Conservation (phyloP, 2,329 filamentous ascomycete species). For the Dothistroma pini region DNA sequence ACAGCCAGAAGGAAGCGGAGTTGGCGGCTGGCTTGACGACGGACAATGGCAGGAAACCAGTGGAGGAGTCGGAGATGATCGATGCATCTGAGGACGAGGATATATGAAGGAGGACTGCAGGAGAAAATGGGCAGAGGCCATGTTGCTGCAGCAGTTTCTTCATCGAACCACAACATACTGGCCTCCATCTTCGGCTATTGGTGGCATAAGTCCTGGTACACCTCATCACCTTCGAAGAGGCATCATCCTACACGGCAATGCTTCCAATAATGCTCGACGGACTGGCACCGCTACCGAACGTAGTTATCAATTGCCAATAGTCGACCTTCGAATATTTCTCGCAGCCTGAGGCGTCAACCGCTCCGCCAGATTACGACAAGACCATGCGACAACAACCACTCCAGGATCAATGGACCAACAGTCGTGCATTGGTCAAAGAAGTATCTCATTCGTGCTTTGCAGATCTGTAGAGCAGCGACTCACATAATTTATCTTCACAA, state of each 20-base stretch:
- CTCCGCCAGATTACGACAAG: not conserved
- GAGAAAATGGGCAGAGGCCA: not conserved
- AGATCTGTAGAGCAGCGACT: not conserved
- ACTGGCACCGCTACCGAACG: no score
- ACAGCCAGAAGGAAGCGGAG: conserved; percentile 81
- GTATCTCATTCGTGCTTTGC: not conserved
- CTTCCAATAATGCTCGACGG: not conserved
- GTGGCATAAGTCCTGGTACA: not conserved
- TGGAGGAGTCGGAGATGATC: conserved; percentile 29
- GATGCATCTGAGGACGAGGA: conserved; percentile 23
- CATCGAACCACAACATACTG: not conserved
- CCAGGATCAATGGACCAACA: no score
- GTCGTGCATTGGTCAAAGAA: not conserved
- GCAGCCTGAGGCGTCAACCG: not conserved
- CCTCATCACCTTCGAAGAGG: not conserved
- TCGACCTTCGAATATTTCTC: not conserved
- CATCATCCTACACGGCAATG: not conserved
- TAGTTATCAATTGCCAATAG: not conserved
- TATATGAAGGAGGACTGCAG: conserved; percentile 14
- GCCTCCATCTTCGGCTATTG: not conserved
- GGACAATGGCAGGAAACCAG: conserved; percentile 56
- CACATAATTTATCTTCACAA: no score
- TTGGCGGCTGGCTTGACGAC: conserved; percentile 69
- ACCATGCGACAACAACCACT: no score
- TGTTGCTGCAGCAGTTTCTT: not conserved